phyloP scores from a whole-genome alignment of 2,329 filamentous ascomycete genomes.

The Phoma sp. region DNA sequence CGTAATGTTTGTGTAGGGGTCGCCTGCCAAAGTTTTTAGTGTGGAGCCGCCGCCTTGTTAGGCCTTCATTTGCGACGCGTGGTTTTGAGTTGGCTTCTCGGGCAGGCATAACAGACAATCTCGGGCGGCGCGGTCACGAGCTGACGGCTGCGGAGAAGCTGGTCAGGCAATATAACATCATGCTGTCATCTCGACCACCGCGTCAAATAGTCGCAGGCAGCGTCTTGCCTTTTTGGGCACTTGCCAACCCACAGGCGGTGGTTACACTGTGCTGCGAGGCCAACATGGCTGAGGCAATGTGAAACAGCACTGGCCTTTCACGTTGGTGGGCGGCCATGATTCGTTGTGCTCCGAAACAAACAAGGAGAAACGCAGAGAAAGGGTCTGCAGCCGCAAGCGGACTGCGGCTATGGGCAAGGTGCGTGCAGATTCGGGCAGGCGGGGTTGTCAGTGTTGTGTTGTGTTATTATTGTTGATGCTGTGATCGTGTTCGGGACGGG shows the following conservation, averaged over 20 bases:
- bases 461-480: conserved; percentile 2
- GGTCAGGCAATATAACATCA: conserved; percentile 1
- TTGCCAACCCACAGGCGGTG: conserved; percentile 24
- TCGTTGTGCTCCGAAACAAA: conserved; percentile 9
- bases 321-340: conserved; percentile 10
- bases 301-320: conserved; percentile 26
- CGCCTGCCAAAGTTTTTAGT: conserved; percentile 36
- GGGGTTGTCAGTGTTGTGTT: conserved; percentile 7
- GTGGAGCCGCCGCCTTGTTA: conserved; percentile 32
- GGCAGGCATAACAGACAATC: conserved; percentile 37
- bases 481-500: background rate
- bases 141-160: conserved; percentile 13
- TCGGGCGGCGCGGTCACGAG: conserved; percentile 9
- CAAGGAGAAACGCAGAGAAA: conserved; percentile 13
- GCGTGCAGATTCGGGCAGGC: conserved; percentile 7
- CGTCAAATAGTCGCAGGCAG: conserved; percentile 7
- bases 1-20: conserved; percentile 26
- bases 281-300: conserved; percentile 24
- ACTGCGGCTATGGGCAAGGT: conserved; percentile 5
- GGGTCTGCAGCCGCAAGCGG: conserved; percentile 5
- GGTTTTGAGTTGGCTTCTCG: conserved; percentile 39
- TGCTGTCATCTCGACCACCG: conserved; percentile 15
- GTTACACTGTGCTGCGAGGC: conserved; percentile 33
- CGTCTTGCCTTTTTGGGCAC: conserved; percentile 7
- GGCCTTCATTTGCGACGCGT: conserved; percentile 49